Evolutionary conservation across 108 stramenopile species (phyloP), one percentile per base, ranked within the genome.

Genomic region (Licmophora abbreviata): DNA sequence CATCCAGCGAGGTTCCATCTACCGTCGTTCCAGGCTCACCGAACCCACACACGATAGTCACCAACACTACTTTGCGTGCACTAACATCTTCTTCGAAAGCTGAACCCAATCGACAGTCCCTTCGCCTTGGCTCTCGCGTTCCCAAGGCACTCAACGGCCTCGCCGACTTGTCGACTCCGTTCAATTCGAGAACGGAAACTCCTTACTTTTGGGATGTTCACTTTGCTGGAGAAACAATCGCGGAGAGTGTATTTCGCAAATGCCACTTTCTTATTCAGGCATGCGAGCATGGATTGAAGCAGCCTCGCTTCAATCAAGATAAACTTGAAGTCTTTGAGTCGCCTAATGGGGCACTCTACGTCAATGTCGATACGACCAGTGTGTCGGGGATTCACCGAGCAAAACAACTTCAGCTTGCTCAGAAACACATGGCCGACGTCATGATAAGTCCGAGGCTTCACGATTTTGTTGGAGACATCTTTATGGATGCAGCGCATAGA

Each of bases 351-450:
- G 2, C 31, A 6, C 49, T 20, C 15, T 34, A 49, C 41, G 75
- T 77, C 10, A 77, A 77, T 41, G 69, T 77, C 28, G 75, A 77
- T 44, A 69, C 63, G n/a, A 73, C 71, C 23, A 77, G 71, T 12
- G 59, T 66, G 8, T 57, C 43, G 5, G 75, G 75, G 1, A 72
- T 77, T 43, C 52, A 60, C 44, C 40, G 75, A 9, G 75, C 75
- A 21, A 63, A 56, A 15, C 35, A 44, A 1, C 61, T 77, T 59
- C 68, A 68, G 9, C 69, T 77, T 56, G 71, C 75, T 8, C 60
- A 73, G 44, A 51, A 68, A 7, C 55, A 57, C 50, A 51, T 77
- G 26, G 75, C 75, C 12, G 64, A 71, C 51, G 59, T 69, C 18
- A 65, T 73, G 18, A 71, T 73, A 2, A 69, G 68, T 24, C 69